These are phyloP conservation scores for Apiotrichum veenhuisii DNA, from an alignment of 1,284 basidiomycete genomes.

Conservation along the genomic window DNA sequence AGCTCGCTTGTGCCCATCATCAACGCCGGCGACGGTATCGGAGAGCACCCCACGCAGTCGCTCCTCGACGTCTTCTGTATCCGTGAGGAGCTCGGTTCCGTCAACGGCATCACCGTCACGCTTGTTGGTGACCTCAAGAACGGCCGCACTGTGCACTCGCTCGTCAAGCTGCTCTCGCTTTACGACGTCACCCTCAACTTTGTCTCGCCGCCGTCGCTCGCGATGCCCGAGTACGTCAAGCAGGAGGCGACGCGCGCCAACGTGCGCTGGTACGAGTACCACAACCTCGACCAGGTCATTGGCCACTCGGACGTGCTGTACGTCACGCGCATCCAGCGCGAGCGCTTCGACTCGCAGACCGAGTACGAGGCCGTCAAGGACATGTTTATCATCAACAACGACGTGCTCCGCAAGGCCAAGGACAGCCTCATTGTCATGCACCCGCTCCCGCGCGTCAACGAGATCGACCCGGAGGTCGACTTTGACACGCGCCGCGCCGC, in stretches of 20 bases:
- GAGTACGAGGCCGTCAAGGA: conserved; percentile 93
- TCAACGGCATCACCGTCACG: conserved; percentile 94
- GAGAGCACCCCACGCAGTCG: conserved; percentile 96
- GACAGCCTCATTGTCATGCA: conserved; percentile 98
- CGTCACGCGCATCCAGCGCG: conserved; percentile 93
- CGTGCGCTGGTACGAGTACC: conserved; percentile 72
- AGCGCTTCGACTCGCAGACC: conserved; percentile 75
- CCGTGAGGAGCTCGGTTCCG: conserved; percentile 94
- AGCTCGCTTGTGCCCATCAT: conserved; percentile 92
- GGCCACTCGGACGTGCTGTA: conserved; percentile 95
- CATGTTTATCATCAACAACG: conserved; percentile 89
- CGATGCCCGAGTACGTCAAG: conserved; percentile 87
- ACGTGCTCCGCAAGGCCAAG: conserved; percentile 84
- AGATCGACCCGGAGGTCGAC: conserved; percentile 98
- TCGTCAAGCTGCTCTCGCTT: conserved; percentile 85
- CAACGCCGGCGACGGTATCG: conserved; percentile 95
- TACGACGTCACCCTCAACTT: conserved; percentile 94
- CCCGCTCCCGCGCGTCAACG: conserved; percentile 88
- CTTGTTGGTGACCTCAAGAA: conserved; percentile 96
- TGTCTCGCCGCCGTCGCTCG: conserved; percentile 82
- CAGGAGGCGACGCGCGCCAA: conserved; percentile 76
- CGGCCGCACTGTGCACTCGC: conserved; percentile 93
- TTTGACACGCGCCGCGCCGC: conserved; percentile 91
- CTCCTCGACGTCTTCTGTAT: conserved; percentile 95
- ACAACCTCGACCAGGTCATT: conserved; percentile 83